Conservation (phyloP, 148 eudicot genomes). For the Tetragonia tetragonoides region DNA sequence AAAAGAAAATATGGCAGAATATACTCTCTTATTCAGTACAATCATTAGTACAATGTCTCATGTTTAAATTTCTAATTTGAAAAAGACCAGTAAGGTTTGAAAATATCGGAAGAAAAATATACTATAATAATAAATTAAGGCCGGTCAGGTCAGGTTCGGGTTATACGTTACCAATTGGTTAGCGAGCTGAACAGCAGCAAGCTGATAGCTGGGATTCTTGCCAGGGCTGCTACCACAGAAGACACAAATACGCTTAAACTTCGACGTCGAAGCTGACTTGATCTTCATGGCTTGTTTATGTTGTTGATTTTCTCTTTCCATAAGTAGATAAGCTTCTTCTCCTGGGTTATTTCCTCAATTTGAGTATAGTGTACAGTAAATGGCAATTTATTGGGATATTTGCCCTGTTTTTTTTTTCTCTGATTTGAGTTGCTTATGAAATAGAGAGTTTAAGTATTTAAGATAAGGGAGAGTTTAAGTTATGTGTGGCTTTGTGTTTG, state of each 20-base stretch:
- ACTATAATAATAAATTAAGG: no score
- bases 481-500: constrained; percentile 17
- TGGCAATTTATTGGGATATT: no score
- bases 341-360: background rate
- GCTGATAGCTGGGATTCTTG: constrained; percentile 69
- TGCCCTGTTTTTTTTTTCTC: no score
- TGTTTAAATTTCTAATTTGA: no score
- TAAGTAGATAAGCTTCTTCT: background rate
- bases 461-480: background rate
- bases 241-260: constrained; percentile 74
- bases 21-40: no score
- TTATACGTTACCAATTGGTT: constrained; percentile 48
- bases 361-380: background rate
- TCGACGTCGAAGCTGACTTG: constrained; percentile 38
- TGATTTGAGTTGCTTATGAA: background rate
- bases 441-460: no score
- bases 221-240: constrained; percentile 94
- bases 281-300: constrained; percentile 3
- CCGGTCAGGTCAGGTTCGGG: background rate
- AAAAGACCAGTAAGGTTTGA: background rate
- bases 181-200: constrained; percentile 75
- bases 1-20: no score
- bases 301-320: constrained; percentile 14
- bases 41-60: no score
- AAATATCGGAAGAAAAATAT: background rate